phyloP scores from a whole-genome alignment of 148 eudicot species.

The Pouteria glomerata region DNA sequence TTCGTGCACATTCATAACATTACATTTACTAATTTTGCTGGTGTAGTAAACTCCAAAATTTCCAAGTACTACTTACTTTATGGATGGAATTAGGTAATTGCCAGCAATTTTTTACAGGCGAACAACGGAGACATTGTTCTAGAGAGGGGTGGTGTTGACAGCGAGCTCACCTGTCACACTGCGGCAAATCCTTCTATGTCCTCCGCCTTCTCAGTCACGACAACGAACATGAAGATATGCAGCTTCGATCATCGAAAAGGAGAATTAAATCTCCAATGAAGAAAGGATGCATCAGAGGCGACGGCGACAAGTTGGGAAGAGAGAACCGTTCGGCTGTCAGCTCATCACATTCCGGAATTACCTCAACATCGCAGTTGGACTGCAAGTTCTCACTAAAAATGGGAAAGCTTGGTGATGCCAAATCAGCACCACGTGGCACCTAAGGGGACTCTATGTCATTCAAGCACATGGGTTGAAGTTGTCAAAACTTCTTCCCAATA shows the following conservation, averaged over 20 bases:
- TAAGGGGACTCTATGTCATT: too few relatives aligned
- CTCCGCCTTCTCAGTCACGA: slow-evolving; percentile 51
- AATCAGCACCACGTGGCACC: too few relatives aligned
- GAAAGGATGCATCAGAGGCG: slow-evolving; percentile 21
- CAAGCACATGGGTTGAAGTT: too few relatives aligned
- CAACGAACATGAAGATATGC: slow-evolving; percentile 36
- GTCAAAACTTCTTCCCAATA: too few relatives aligned
- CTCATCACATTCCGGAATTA: slow-evolving; percentile 28
- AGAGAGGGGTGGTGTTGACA: slow-evolving; percentile 26
- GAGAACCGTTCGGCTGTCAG: slow-evolving; percentile 23
- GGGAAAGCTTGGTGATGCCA: slow-evolving; percentile 27
- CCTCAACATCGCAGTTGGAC: slow-evolving; percentile 25
- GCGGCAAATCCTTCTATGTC: slow-evolving; percentile 55
- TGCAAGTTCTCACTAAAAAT: slow-evolving; percentile 34
- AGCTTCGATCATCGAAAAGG: slow-evolving; percentile 50
- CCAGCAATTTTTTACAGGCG: slow-evolving; percentile 39
- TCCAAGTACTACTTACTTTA: background rate
- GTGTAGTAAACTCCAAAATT: background rate
- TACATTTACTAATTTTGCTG: too few relatives aligned
- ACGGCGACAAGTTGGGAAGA: slow-evolving; percentile 21
- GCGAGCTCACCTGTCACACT: slow-evolving; percentile 52
- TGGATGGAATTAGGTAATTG: background rate
- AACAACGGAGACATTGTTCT: slow-evolving; percentile 71
- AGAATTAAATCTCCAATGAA: slow-evolving; percentile 49
- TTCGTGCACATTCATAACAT: too few relatives aligned